These are phyloP conservation scores for Phytophthora sp. DNA, from an alignment of 352 stramenopile genomes.

Conservation along the genomic window DNA sequence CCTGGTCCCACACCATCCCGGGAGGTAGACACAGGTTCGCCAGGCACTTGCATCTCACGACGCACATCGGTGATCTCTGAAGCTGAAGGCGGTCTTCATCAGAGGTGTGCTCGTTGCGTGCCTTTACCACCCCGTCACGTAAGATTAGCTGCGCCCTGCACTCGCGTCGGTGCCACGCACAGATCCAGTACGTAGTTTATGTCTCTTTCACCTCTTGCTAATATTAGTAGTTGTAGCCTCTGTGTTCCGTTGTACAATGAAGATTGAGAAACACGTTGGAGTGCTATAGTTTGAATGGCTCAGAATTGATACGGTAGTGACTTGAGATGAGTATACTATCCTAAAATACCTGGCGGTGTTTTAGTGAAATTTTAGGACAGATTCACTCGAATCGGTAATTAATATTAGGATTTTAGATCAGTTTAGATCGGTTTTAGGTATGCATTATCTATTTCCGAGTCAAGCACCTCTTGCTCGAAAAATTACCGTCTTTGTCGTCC, in stretches of 20 bases:
- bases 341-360: too few relatives aligned
- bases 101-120: slow-evolving; percentile 9
- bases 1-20: background rate
- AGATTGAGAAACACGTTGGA: too few relatives aligned
- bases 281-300: too few relatives aligned
- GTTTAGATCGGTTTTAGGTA: too few relatives aligned
- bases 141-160: slow-evolving; percentile 13
- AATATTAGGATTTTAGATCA: too few relatives aligned
- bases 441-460: too few relatives aligned
- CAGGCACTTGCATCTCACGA: slow-evolving; percentile 2
- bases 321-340: too few relatives aligned
- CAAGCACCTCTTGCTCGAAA: too few relatives aligned
- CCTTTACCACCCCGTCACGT: background rate
- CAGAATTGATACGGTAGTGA: too few relatives aligned
- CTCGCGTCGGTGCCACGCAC: background rate
- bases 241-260: slow-evolving; percentile 14
- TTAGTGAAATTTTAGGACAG: too few relatives aligned
- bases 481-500: too few relatives aligned
- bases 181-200: slow-evolving; percentile 6
- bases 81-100: background rate
- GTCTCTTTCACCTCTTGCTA: slow-evolving; percentile 9
- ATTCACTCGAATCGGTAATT: too few relatives aligned
- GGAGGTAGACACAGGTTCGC: slow-evolving; percentile 1
- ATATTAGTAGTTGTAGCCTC: slow-evolving; percentile 11
- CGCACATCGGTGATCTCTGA: slow-evolving; percentile 5